Evolutionary conservation across 331 rosid species (phyloP), one percentile per base, ranked within the genome.

Genomic region (Phaseolus coccineus): DNA sequence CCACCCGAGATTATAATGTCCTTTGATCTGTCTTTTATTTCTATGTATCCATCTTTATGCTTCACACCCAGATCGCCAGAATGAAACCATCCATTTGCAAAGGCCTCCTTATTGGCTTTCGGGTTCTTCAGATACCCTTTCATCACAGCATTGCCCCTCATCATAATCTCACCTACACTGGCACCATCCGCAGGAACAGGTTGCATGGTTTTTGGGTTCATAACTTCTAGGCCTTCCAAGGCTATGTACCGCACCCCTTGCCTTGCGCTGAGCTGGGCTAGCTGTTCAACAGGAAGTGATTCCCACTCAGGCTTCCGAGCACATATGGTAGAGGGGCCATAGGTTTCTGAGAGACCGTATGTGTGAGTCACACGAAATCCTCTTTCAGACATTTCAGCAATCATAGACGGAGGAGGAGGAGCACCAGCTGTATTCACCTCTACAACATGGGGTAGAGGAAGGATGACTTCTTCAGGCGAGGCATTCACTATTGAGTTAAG

Each of bases 271-370:
- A 91, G 74, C 22, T 70, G 83, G 3, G 97, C 97, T 79, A 68
- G 85, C 68, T 69, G 48, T 66, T 71, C 91, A 0, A 77, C 81
- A 24, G 96, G 91, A 0, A 88, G 85, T 3, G 84, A 84, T 40
- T 90, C 88, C 94, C 94, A 90, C 61, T 91, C 94, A 12, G 92
- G 97, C 87, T 91, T 91, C 94, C 94, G 85, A 10, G 91, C 88
- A 63, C 96, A 91, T 10, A 91, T 79, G 1, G 94, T 89, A 65
- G 96, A 74, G 35, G 96, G 94, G 16, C 92, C 96, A 55, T 84
- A 91, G 19, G 97, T 91, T 77, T 91, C 97, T 5, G 94, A 89
- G 51, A 88, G 85, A 14, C 97, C 97, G 8, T 91, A 91, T 1
- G 97, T 91, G 84, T 89, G 97, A 22, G 94, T 78, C 58, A 91